Base-by-base conservation (phyloP, 2,329 filamentous ascomycete genomes). In the Monilinia aucupariae region DNA sequence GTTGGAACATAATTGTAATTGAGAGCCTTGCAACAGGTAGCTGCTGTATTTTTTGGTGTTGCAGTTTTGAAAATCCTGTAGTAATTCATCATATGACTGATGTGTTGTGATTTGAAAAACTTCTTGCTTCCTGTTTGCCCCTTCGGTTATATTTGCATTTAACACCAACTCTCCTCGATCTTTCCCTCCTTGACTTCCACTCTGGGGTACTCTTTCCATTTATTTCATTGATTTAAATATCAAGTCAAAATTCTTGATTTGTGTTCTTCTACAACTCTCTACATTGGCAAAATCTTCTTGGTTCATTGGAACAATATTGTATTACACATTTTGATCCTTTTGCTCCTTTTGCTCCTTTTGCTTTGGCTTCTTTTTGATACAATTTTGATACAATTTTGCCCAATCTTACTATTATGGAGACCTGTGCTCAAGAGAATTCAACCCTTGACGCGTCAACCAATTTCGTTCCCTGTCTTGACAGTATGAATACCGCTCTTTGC, bases 221-320 rank as follows among this genome's bases (percentile, higher is more conserved):
- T 32, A 17, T 25, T 20, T 5, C 3, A 58, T 47, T 58, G 20
- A 10, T 3, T n/a, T 5, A n/a, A 39, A 25, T 47, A 58, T 47
- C 12, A 50, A 27, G 30, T n/a, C 34, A 25, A 20, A 20, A n/a
- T 59, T 50, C 9, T 39, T 17, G 30, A 39, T 25, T 59, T n/a
- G 12, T 37, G n/a, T n/a, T 30, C 10, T 27, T 39, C 17, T 27
- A 30, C 45, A 39, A 39, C 10, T 30, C n/a, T 39, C n/a, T 39
- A 30, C 43, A 39, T 59, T 59, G 67, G 63, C 67, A 64, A 67
- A 65, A 63, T 59, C 70, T 71, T 72, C 70, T 74, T 72, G 71
- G 70, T 69, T 64, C 62, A 63, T 67, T 71, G 68, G 68, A 70
- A 62, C 65, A 68, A 65, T 70, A 71, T 73, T 73, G 70, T 71